These are phyloP conservation scores for Lasiodiplodia sp. DNA, from an alignment of 2,329 filamentous ascomycete genomes.

Conservation along the genomic window DNA sequence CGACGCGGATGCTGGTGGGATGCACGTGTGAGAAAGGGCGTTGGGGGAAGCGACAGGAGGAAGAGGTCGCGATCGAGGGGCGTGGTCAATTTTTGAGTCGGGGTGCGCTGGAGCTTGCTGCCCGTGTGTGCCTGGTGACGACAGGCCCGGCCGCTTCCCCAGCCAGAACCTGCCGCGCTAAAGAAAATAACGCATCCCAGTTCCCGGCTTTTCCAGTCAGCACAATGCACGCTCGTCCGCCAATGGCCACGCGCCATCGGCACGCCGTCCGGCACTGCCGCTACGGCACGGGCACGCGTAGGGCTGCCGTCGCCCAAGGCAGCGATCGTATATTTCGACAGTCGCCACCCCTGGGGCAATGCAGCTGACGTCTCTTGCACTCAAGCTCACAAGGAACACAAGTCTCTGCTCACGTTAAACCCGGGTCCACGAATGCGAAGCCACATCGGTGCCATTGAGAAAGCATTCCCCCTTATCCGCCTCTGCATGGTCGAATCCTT, in stretches of 20 bases:
- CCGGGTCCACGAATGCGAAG: neutral
- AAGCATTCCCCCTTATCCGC: slow-evolving; percentile 4
- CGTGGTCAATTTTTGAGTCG: slow-evolving; percentile 30
- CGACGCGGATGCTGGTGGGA: neutral
- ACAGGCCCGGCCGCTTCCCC: neutral
- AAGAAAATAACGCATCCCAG: slow-evolving; percentile 28
- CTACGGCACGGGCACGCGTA: slow-evolving; percentile 8
- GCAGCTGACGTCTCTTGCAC: neutral
- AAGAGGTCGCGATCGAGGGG: slow-evolving; percentile 17
- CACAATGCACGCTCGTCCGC: neutral
- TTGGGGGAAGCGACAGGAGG: slow-evolving; percentile 9
- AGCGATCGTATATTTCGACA: neutral
- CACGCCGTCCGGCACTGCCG: neutral
- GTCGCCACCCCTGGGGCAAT: slow-evolving; percentile 11
- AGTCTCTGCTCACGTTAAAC: neutral
- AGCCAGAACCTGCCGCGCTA: slow-evolving; percentile 18
- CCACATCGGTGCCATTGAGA: slow-evolving; percentile 14
- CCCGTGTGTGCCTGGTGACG: slow-evolving; percentile 23
- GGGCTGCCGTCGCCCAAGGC: slow-evolving; percentile 19
- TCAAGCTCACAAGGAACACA: neutral
- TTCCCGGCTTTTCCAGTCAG: slow-evolving; percentile 14
- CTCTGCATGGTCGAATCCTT: slow-evolving; percentile 4
- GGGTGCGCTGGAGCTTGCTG: slow-evolving; percentile 20
- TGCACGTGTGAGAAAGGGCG: slow-evolving; percentile 6
- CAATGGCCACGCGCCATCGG: neutral